These are phyloP conservation scores for Coemansia sp. DNA, from an alignment of 192 early-diverging fungal genomes.

Conservation along the genomic window DNA sequence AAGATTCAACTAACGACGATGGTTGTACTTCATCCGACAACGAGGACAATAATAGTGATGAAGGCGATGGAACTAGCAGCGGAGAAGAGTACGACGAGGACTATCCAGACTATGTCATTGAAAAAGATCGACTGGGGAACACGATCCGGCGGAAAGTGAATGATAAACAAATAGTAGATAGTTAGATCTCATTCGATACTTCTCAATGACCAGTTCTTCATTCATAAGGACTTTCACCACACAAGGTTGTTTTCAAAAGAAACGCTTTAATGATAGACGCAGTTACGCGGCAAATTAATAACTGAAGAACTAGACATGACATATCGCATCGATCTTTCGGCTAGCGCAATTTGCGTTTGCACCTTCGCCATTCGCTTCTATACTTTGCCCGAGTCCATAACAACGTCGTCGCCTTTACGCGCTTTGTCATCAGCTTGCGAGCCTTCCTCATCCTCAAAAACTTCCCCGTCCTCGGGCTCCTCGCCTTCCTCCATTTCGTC, in stretches of 20 bases:
- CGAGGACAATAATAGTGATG: constrained; percentile 10
- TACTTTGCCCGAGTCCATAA: constrained; percentile 47
- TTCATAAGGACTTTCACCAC: too few species aligned
- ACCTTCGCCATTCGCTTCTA: neutral
- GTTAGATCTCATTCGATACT: too few species aligned
- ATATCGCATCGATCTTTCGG: neutral
- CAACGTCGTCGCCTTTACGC: constrained; percentile 45
- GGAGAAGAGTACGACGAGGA: constrained; percentile 20
- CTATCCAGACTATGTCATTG: constrained; percentile 36
- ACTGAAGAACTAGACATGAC: neutral
- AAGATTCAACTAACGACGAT: constrained; percentile 20
- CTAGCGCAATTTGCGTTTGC: constrained; percentile 9
- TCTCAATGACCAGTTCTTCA: neutral
- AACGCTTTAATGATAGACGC: neutral
- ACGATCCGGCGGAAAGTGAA: constrained; percentile 37
- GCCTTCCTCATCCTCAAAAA: constrained; percentile 44
- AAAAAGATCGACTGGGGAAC: constrained; percentile 46
- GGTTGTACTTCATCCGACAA: constrained; percentile 14
- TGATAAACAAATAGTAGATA: neutral
- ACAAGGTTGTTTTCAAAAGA: neutral
- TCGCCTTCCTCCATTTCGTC: constrained; percentile 43
- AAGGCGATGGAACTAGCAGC: constrained; percentile 17
- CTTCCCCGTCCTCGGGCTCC: constrained; percentile 50
- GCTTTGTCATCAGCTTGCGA: constrained; percentile 27
- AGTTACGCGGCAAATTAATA: neutral